A percentile compares a stretch with the other conserved stretches of the same genome.
These are phyloP conservation scores for Phytopythium chamaehyphon DNA, from an alignment of 352 stramenopile species.

Conservation along the genomic window DNA sequence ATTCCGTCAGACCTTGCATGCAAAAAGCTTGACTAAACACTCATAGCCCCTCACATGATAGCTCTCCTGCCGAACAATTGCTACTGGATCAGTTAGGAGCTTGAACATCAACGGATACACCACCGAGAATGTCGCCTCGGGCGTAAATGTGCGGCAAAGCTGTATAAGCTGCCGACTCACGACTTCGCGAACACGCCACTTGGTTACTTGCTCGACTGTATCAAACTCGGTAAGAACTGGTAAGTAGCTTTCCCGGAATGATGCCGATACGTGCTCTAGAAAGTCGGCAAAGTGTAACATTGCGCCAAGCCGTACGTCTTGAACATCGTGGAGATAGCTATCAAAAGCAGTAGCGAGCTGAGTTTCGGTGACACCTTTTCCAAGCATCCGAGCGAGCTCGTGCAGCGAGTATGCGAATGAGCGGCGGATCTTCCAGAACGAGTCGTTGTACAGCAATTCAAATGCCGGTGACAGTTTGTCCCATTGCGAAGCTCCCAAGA, in stretches of 20 bases:
- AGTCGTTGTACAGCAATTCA: constrained; percentile 69
- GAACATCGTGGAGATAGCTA: constrained; percentile 76
- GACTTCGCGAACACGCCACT: constrained; percentile 81
- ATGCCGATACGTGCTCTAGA: constrained; percentile 60
- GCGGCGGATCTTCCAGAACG: constrained; percentile 88
- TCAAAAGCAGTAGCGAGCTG: constrained; percentile 82
- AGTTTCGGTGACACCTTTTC: constrained; percentile 69
- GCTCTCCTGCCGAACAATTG: constrained; percentile 66
- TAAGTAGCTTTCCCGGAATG: constrained; percentile 77
- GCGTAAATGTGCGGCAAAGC: constrained; percentile 67
- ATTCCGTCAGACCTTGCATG: constrained; percentile 4
- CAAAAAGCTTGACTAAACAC: not conserved
- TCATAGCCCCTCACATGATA: constrained; percentile 30
- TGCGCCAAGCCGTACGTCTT: constrained; percentile 77
- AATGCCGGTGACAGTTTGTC: constrained; percentile 77
- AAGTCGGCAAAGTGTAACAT: constrained; percentile 88
- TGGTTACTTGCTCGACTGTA: constrained; percentile 64
- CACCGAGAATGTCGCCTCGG: constrained; percentile 66
- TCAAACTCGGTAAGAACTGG: constrained; percentile 68
- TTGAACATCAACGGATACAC: constrained; percentile 75
- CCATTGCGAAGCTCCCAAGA: constrained; percentile 70
- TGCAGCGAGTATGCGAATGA: constrained; percentile 93
- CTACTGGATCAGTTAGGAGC: constrained; percentile 72
- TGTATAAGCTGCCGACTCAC: constrained; percentile 71
- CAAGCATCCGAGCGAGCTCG: constrained; percentile 81